Evolutionary conservation across 108 stramenopile species (phyloP), one percentile per base, ranked within the genome.

Genomic region (Cyclotella cryptica): DNA sequence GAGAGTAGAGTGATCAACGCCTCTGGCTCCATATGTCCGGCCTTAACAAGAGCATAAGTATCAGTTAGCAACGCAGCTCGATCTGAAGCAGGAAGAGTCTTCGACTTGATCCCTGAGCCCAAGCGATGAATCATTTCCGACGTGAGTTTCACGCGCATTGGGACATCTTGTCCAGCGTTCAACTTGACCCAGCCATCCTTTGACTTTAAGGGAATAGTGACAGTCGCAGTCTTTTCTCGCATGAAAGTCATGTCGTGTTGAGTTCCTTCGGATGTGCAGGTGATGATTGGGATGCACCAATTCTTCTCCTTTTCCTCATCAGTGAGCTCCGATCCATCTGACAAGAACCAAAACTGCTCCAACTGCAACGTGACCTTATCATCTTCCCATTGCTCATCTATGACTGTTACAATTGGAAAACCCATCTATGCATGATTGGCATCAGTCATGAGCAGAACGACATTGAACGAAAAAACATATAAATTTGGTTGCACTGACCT

Each of bases 131-230:
- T 68, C 94, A 97, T 95, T 62, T 85, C 90, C 10, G 86, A 72
- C 9, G 90, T 88, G 69, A 92, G 90, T 40, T 83, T 83, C 22
- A 98, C 96, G 7, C 98, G 89, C 90, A 98, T 92, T 9, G 96
- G 96, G 6, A 96, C 97, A 70, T 98, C 93, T 73, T 98, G 98
- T 28, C 94, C 94, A 10, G 93, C 92, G 85, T 98, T 98, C 41
- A 98, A 85, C 85, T 98, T 98, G 64, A 98, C 91, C 95, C 95
- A 98, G 35, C 81, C 85, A 26, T 76, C 78, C 54, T 75, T 77
- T 27, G 79, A 69, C 11, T 62, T 27, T n/a, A 93, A 51, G 66
- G 90, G 90, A 54, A 95, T 80, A 21, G 86, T 89, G 42, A 97
- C 66, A 9, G 84, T 91, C 39, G 90, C 88, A 13, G 90, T 88